Evolutionary conservation across 164 flowering plant species (phyloP), one percentile per base, ranked within the genome.

Genomic region (Houttuynia cordata): DNA sequence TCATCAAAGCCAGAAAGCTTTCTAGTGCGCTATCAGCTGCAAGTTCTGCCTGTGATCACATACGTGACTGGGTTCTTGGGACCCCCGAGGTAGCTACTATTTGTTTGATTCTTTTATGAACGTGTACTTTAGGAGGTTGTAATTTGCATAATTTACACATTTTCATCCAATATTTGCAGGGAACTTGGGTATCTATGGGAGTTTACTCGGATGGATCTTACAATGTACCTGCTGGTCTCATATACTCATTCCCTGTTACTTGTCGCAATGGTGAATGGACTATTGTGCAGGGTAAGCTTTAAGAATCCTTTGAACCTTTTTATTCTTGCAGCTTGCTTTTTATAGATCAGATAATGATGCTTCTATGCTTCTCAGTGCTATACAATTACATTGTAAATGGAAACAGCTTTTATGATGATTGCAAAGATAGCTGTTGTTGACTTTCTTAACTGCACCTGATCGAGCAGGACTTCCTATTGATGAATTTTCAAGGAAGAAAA

Each of bases 21-120:
- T 94, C 99, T 0, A 94, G 99, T 86, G 99, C 99, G n/a, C 63
- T 94, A 47, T 94, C 99, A 72, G 99, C 99, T 79, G 99, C 99
- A 53, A 94, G 99, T 59, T 65, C 95, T 76, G 99, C 99, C 68
- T 91, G 97, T 75, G 99, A 94, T 65, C 99, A 94, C 80, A 94
- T 94, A 19, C 93, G 90, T 71, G 93, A 94, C 65, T 93, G 97
- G 99, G 96, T 90, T 34, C 95, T 93, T 77, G 99, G 99, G 71
- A 93, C 97, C 57, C 88, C 97, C 4, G 89, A 86, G 99, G 99
- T 91, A 30, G 47, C 67, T 64, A 34, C 42, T 58, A 47, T 58
- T 22, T 14, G 20, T n/a, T 24, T 60, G 52, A 37, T 17, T 58
- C 7, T 64, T 62, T n/a, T 49, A 0, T 40, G 20, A 22, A 23